Base-by-base conservation (phyloP, 2,329 filamentous ascomycete genomes). In the Xenoacremonium recifei region DNA sequence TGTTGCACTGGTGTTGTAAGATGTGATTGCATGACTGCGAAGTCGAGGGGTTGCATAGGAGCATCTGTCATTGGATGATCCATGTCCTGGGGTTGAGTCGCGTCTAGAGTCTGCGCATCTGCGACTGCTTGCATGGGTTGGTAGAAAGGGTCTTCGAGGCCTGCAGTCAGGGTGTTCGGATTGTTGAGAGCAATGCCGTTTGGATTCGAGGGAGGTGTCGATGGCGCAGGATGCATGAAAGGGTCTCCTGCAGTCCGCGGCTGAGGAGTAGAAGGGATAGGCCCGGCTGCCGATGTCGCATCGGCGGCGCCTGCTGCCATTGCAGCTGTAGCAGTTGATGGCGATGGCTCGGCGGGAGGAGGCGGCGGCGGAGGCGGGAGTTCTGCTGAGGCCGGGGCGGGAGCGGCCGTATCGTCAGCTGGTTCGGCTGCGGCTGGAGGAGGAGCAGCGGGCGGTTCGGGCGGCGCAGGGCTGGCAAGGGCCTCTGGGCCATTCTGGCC, bases 401-500 rank as follows among this genome's bases (percentile, higher is more conserved):
- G 44, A 36, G 42, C 35, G 39, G 31, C 38, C 39, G 41, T 25
- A 41, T 19, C 35, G n/a, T n/a, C n/a, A n/a, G n/a, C n/a, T n/a
- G n/a, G n/a, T n/a, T n/a, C n/a, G n/a, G n/a, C n/a, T 20, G 30
- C 31, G 13, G 42, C 42, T 27, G 48, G 16, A 25, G 47, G 35
- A 32, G 47, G 17, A 18, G 31, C 33, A 33, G 47, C 23, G 35
- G n/a, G 29, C n/a, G 29, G 7, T 7, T 31, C 17, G 7, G 13
- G 12, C 6, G 7, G 7, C 7, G 13, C 29, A 13, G 7, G 23
- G 9, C 7, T 7, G 29, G 13, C 12, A 11, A 10, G 29, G n/a
- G n/a, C n/a, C n/a, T n/a, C n/a, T n/a, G 51, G 46, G 55, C 55
- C 57, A 51, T 57, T 51, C 47, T 61, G 65, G 65, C 64, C 67